These are phyloP conservation scores for Hypericum androsaemum DNA, from an alignment of 345 rosid genomes.

Conservation along the genomic window DNA sequence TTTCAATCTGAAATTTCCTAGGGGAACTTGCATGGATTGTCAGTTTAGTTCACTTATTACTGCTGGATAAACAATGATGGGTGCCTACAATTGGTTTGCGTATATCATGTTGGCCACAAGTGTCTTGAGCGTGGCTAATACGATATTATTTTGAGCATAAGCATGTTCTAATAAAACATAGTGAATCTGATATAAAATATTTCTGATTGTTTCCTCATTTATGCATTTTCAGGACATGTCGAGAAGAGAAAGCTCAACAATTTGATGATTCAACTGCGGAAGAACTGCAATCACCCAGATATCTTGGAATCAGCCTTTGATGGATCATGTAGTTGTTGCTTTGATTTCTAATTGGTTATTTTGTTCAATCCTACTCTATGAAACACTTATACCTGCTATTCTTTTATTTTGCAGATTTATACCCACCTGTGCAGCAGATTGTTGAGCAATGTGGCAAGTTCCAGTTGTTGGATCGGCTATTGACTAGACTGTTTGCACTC, in stretches of 20 bases:
- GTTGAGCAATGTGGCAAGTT: constrained; percentile 91
- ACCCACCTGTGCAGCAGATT: constrained; percentile 76
- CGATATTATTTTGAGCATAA: too few relatives aligned
- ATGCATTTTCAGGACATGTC: constrained; percentile 37
- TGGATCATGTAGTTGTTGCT: constrained; percentile 53
- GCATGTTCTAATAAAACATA: too few relatives aligned
- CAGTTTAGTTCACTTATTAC: too few relatives aligned
- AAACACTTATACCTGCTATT: constrained; percentile 6
- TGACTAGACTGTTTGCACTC: constrained; percentile 47
- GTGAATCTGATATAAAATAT: too few relatives aligned
- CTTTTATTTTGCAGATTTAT: constrained; percentile 34
- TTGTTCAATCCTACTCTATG: not conserved
- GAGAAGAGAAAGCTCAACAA: constrained; percentile 69
- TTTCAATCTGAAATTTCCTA: too few relatives aligned
- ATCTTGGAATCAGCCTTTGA: constrained; percentile 54
- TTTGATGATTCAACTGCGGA: constrained; percentile 69
- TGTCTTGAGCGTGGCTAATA: too few relatives aligned
- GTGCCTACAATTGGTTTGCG: too few relatives aligned
- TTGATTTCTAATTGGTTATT: not conserved
- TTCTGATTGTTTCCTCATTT: constrained; percentile 2
- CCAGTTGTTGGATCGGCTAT: constrained; percentile 60
- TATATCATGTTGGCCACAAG: too few relatives aligned
- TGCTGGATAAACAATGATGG: too few relatives aligned
- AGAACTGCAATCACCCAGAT: constrained; percentile 98
- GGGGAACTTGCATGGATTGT: too few relatives aligned